phyloP scores from a whole-genome alignment of 139 green algal genomes.

The Raphidocelis subcapitata region DNA sequence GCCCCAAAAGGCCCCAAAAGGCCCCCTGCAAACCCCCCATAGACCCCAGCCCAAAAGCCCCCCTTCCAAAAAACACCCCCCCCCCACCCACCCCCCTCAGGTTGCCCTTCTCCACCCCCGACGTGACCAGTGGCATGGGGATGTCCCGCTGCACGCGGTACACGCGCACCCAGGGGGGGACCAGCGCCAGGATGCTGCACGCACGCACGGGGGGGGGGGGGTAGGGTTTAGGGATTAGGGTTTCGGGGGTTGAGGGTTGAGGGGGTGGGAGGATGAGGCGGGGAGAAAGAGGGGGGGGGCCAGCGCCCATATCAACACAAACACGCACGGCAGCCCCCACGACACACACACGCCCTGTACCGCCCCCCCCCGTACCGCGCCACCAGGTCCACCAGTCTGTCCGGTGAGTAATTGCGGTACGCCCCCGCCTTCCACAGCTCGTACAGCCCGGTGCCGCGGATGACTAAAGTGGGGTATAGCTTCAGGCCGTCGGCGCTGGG shows the following conservation, averaged over 20 bases:
- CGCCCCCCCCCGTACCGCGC: slow-evolving; percentile 44
- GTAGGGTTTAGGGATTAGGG: not conserved
- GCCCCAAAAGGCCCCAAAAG: too few relatives aligned
- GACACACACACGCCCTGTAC: not conserved
- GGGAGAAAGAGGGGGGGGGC: not conserved
- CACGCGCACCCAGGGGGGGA: slow-evolving; percentile 92
- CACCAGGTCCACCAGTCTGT: slow-evolving; percentile 93
- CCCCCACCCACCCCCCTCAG: slow-evolving; percentile 93
- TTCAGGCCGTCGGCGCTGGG: slow-evolving; percentile 93
- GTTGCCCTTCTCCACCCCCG: slow-evolving; percentile 95
- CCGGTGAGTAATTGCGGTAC: slow-evolving; percentile 89
- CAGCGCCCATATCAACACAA: not conserved
- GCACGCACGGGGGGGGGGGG: too few relatives aligned
- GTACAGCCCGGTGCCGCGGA: slow-evolving; percentile 92
- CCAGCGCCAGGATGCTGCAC: slow-evolving; percentile 79
- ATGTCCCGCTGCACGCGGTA: slow-evolving; percentile 98
- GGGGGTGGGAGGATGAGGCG: not conserved
- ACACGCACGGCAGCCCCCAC: not conserved
- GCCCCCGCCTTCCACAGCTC: slow-evolving; percentile 97
- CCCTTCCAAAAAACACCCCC: too few relatives aligned
- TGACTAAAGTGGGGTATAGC: slow-evolving; percentile 84
- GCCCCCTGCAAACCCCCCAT: too few relatives aligned
- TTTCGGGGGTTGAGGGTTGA: not conserved
- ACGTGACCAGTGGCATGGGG: slow-evolving; percentile 96
- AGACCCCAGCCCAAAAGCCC: too few relatives aligned